Base-by-base conservation (phyloP, 208 protist genomes). In the Acanthamoeba royreba region DNA sequence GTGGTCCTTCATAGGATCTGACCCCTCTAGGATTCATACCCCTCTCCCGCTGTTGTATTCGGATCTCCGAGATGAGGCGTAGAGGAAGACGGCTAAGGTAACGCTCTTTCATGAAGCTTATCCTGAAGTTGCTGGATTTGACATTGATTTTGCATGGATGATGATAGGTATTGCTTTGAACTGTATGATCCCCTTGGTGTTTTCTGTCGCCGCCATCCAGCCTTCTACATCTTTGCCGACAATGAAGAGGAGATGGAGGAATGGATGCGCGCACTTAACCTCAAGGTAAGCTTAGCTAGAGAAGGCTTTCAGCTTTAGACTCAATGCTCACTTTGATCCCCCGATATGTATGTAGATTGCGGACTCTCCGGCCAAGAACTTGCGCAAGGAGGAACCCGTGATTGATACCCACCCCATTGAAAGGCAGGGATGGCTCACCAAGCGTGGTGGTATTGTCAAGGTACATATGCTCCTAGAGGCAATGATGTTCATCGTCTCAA, bases 171-270 rank as follows among this genome's bases (percentile, higher is more conserved):
- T 19, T 45, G 77, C 28, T 86, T 86, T 13, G 77, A 86, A 45
- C 35, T 86, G 77, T 86, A 86, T 35, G 77, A 86, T 22, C 77
- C 77, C 25, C 46, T 86, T 17, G 45, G 77, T n/a, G 77, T 86
- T 22, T 86, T 86, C 28, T 86, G 45, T n/a, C 40, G 46, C 15
- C 77, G 77, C 19, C 77, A 86, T 38, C 77, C 77, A 35, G 40
- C 77, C 77, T 86, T 86, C 42, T 58, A 86, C 77, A 86, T 86
- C 17, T 86, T 86, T 31, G 77, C 77, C 1, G 77, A 86, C 46
- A 58, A 47, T 35, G 45, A 86, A 31, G 77, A 86, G 43, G 77
- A 86, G 43, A 9, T 86, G n/a, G 77, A 86, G 7, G 77, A 86
- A 19, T 86, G 77, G 77, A 86, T 86, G 7, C 77, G 46, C 40